Percentiles rank a stretch among this genome's conserved stretches.
These are phyloP conservation scores for Agarophyton chilense DNA, from an alignment of 23 red algal species.

Conservation along the genomic window DNA sequence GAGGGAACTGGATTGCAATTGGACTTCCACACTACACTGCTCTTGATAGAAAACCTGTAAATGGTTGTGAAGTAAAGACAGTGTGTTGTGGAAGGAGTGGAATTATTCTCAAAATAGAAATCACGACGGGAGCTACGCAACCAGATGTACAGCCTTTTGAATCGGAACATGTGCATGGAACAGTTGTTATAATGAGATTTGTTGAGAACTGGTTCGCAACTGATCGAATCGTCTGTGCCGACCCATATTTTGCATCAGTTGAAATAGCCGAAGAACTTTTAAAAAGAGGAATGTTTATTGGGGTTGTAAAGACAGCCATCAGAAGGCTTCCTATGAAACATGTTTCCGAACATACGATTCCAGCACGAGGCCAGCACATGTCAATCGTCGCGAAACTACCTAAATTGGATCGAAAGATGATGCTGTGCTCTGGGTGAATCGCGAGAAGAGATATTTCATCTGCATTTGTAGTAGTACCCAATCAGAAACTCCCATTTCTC, in stretches of 20 bases:
- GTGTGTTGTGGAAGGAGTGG: not conserved
- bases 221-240: not conserved
- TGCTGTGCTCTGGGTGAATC: not conserved
- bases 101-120: not conserved
- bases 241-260: not conserved
- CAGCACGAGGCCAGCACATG: not conserved
- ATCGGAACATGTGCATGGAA: no score
- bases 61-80: not conserved
- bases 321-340: not conserved
- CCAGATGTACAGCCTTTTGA: no score
- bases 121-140: no score
- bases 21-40: not conserved
- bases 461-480: not conserved
- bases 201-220: not conserved
- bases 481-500: not conserved
- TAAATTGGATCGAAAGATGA: not conserved
- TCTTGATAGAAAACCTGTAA: slow-evolving; percentile 14
- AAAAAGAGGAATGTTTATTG: not conserved
- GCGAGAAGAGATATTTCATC: not conserved
- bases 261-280: not conserved
- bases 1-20: not conserved
- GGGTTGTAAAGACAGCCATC: not conserved
- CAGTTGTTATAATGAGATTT: not conserved
- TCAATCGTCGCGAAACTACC: no score
- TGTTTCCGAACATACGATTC: not conserved